Evolutionary conservation across 768 basidiomycete species (phyloP).

Genomic region (Tulasnella calospora): DNA sequence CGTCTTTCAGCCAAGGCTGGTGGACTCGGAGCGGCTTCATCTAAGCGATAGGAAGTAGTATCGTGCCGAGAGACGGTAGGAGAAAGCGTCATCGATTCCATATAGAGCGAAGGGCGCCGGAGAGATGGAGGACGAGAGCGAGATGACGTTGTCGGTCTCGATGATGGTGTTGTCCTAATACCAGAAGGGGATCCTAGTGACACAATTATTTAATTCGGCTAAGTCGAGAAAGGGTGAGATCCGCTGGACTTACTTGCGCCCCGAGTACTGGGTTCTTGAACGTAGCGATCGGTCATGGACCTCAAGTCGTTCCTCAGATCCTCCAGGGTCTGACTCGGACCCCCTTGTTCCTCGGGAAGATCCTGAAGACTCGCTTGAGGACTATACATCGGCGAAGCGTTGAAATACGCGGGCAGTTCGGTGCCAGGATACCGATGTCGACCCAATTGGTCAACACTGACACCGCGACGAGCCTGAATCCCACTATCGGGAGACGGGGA

Average conservation of each 20-base stretch:
- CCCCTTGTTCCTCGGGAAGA: neutral
- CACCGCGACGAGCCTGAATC: neutral
- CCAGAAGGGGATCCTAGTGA: neutral
- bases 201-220: neutral
- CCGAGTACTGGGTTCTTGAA: neutral
- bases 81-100: neutral
- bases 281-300: neutral
- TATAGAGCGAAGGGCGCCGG: neutral
- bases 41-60: neutral
- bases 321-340: conserved; percentile 17
- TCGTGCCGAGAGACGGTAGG: conserved; percentile 7
- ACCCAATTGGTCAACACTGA: conserved; percentile 20
- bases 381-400: conserved; percentile 13
- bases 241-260: neutral
- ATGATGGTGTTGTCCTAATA: neutral
- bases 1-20: neutral
- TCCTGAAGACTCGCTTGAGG: neutral
- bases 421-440: conserved; percentile 2
- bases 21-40: neutral
- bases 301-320: conserved; percentile 13
- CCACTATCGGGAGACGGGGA: neutral
- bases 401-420: neutral
- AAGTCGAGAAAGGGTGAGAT: neutral
- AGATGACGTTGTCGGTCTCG: conserved; percentile 3
- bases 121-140: conserved; percentile 10